Conservation (phyloP, 768 basidiomycete genomes). For the Macrolepiota dolichaula region DNA sequence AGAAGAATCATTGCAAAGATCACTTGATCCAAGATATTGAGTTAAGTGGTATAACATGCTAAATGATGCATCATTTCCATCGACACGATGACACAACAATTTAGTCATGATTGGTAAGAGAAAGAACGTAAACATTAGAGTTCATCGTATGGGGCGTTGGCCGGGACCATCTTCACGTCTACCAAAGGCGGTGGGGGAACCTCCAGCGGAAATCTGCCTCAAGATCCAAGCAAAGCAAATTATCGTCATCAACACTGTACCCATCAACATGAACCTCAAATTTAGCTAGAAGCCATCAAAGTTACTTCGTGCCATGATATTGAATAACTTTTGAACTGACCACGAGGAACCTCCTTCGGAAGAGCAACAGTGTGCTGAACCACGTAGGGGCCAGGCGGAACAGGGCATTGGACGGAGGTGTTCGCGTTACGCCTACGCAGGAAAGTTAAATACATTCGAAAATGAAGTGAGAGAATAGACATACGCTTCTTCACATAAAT, state of each 20-base stretch:
- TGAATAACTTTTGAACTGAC: slow-evolving; percentile 30
- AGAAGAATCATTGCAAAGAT: too few species aligned
- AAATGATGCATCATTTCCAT: too few species aligned
- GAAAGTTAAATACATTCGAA: neutral
- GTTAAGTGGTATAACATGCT: too few species aligned
- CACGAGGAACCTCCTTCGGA: slow-evolving; percentile 89
- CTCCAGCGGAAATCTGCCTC: slow-evolving; percentile 67
- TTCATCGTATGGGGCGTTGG: too few species aligned
- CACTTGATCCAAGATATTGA: too few species aligned
- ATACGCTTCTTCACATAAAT: slow-evolving; percentile 93
- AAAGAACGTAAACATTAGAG: too few species aligned
- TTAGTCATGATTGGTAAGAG: too few species aligned
- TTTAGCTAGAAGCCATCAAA: slow-evolving; percentile 56
- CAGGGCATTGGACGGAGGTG: slow-evolving; percentile 79
- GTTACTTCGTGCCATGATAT: neutral
- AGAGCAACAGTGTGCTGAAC: slow-evolving; percentile 81
- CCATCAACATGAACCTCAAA: slow-evolving; percentile 70
- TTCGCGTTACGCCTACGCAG: slow-evolving; percentile 65
- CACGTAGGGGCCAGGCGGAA: slow-evolving; percentile 64
- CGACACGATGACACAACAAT: too few species aligned
- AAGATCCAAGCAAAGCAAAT: slow-evolving; percentile 79
- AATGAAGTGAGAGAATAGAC: slow-evolving; percentile 27
- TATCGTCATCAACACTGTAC: slow-evolving; percentile 68
- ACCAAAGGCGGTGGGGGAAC: slow-evolving; percentile 29
- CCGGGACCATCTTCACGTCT: neutral